Evolutionary conservation across 108 stramenopile species (phyloP).

Genomic region (Skeletonema grethae): DNA sequence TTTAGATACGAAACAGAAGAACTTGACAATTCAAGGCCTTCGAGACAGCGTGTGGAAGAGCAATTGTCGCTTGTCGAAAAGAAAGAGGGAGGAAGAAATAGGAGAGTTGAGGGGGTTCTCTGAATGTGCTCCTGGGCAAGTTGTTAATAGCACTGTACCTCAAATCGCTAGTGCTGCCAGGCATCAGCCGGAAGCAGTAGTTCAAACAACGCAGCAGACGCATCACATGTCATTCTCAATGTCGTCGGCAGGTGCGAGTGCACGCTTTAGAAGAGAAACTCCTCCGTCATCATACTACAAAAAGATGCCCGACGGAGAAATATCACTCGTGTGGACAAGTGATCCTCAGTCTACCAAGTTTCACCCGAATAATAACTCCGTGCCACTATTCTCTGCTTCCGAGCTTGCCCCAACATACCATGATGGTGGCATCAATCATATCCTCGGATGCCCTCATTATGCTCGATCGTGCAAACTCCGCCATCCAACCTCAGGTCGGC

Average conservation of each 20-base stretch:
- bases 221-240: slow-evolving; percentile 36
- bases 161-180: slow-evolving; percentile 4
- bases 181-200: slow-evolving; percentile 2
- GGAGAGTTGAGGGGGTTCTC: slow-evolving; percentile 9
- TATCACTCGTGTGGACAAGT: slow-evolving; percentile 64
- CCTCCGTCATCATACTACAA: slow-evolving; percentile 74
- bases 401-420: slow-evolving; percentile 88
- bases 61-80: slow-evolving; percentile 59
- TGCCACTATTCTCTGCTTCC: slow-evolving; percentile 74
- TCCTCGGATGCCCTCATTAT: slow-evolving; percentile 92
- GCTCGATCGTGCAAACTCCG: slow-evolving; percentile 88
- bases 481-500: slow-evolving; percentile 83
- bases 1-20: slow-evolving; percentile 69
- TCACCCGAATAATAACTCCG: slow-evolving; percentile 26
- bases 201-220: slow-evolving; percentile 15
- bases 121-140: slow-evolving; percentile 12
- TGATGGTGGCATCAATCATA: slow-evolving; percentile 71
- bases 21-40: slow-evolving; percentile 84
- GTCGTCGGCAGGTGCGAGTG: slow-evolving; percentile 25
- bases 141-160: not conserved
- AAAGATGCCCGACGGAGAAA: slow-evolving; percentile 58
- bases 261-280: slow-evolving; percentile 50
- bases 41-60: slow-evolving; percentile 83
- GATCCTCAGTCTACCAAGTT: slow-evolving; percentile 37
- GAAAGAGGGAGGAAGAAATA: slow-evolving; percentile 46